phyloP scores from a whole-genome alignment of 495 filamentous ascomycete genomes.

The Filosporella fistucella region DNA sequence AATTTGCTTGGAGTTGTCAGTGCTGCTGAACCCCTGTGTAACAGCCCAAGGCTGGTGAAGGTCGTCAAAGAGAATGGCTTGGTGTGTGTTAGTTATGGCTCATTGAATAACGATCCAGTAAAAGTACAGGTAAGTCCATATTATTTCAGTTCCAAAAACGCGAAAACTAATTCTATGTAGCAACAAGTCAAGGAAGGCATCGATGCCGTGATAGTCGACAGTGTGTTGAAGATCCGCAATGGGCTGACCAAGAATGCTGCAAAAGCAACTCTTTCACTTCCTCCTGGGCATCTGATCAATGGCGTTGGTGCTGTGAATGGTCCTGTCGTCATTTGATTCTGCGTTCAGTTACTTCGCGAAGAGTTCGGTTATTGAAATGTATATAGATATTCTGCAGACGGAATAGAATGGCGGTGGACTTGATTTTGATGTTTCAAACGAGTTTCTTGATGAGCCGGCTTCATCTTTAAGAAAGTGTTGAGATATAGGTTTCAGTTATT shows the following conservation, averaged over 20 bases:
- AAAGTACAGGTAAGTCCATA: constrained; percentile 69
- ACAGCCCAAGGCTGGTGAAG: constrained; percentile 83
- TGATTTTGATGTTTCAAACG: no score
- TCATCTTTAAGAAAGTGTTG: no score
- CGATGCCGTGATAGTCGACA: constrained; percentile 95
- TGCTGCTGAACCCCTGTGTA: constrained; percentile 76
- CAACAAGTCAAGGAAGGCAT: constrained; percentile 92
- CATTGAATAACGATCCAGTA: constrained; percentile 76
- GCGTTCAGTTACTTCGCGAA: no score
- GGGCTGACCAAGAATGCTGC: constrained; percentile 34
- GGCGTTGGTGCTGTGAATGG: not conserved
- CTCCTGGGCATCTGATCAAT: not conserved
- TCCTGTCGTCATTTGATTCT: not conserved
- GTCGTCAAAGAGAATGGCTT: constrained; percentile 95
- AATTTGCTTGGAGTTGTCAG: constrained; percentile 89
- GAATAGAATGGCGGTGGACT: no score
- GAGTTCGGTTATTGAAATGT: no score
- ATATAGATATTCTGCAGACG: no score
- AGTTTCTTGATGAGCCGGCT: no score
- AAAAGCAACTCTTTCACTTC: not conserved
- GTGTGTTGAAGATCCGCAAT: constrained; percentile 70
- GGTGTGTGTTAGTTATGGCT: constrained; percentile 93
- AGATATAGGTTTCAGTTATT: no score
- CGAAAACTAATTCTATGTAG: constrained; percentile 32
- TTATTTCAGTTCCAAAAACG: not conserved